Evolutionary conservation across 441 rosid species (phyloP).

Genomic region (Erodium texanum): DNA sequence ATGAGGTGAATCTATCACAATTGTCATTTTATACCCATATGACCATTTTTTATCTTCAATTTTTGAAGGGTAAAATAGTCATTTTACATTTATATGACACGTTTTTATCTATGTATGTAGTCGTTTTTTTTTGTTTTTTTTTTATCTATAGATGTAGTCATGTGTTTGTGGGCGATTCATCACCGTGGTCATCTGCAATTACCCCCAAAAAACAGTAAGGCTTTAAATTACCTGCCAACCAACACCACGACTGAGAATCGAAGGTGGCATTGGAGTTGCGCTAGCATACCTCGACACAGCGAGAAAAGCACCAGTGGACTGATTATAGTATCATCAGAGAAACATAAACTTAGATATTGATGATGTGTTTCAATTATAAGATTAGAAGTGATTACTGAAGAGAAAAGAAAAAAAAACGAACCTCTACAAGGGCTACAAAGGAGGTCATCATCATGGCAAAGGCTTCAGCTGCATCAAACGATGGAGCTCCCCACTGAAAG

Average conservation of each 20-base stretch:
- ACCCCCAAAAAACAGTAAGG: not conserved
- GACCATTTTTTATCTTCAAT: too few relatives aligned
- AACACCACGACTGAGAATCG: slow-evolving; percentile 86
- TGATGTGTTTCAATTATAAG: slow-evolving; percentile 3
- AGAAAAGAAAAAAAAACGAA: slow-evolving; percentile 20
- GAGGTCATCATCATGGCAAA: slow-evolving; percentile 99
- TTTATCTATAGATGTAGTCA: too few relatives aligned
- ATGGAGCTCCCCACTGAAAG: slow-evolving; percentile 94
- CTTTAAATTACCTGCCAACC: slow-evolving; percentile 85
- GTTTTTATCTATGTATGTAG: too few relatives aligned
- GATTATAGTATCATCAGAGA: slow-evolving; percentile 21
- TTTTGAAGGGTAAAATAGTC: too few relatives aligned
- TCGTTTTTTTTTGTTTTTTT: too few relatives aligned
- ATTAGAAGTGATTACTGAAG: slow-evolving; percentile 4
- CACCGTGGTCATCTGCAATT: too few relatives aligned
- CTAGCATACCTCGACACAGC: slow-evolving; percentile 81
- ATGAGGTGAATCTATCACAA: not conserved
- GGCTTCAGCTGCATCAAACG: slow-evolving; percentile 94
- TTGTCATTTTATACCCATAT: too few relatives aligned
- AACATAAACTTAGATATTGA: slow-evolving; percentile 9
- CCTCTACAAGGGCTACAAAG: slow-evolving; percentile 94
- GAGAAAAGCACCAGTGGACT: slow-evolving; percentile 90
- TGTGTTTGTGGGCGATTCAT: too few relatives aligned
- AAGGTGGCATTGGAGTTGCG: slow-evolving; percentile 78
- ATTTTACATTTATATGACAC: too few relatives aligned